Conservation (phyloP, 805 yeast genomes). For the Hanseniaspora opuntiae region DNA sequence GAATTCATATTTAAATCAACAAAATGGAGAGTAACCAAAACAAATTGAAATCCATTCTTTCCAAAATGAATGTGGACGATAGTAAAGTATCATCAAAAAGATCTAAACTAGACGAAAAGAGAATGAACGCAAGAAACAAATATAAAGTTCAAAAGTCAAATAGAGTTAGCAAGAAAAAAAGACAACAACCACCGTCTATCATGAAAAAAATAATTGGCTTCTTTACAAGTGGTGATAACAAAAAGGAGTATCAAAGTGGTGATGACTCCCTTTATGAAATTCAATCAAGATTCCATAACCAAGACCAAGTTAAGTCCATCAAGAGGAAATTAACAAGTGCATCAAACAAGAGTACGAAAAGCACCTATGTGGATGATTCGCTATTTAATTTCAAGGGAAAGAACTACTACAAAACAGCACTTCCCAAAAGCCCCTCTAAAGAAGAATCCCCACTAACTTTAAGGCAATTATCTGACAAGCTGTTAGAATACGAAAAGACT, state of each 20-base stretch:
- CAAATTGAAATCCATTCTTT: constrained; percentile 1
- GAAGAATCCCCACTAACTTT: not conserved
- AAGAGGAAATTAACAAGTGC: not conserved
- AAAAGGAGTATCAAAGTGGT: not conserved
- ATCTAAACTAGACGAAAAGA: not conserved
- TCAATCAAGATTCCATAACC: constrained; percentile 1
- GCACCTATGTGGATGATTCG: not conserved
- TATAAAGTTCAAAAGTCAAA: not conserved
- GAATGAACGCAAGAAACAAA: not conserved
- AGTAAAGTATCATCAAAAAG: not conserved
- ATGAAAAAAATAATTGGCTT: not conserved
- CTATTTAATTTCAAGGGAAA: not conserved
- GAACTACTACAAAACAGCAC: not conserved
- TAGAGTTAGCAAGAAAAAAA: not conserved
- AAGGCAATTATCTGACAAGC: not conserved
- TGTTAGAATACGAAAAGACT: not conserved
- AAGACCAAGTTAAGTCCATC: not conserved
- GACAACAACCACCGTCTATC: not conserved
- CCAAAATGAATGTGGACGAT: not conserved
- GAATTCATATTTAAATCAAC: not conserved
- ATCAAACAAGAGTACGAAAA: not conserved
- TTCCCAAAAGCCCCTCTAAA: not conserved
- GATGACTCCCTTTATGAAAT: not conserved
- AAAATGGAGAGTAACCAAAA: not conserved
- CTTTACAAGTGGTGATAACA: not conserved